These are phyloP conservation scores for Imleria badia DNA, from an alignment of 768 basidiomycete species.

Conservation along the genomic window DNA sequence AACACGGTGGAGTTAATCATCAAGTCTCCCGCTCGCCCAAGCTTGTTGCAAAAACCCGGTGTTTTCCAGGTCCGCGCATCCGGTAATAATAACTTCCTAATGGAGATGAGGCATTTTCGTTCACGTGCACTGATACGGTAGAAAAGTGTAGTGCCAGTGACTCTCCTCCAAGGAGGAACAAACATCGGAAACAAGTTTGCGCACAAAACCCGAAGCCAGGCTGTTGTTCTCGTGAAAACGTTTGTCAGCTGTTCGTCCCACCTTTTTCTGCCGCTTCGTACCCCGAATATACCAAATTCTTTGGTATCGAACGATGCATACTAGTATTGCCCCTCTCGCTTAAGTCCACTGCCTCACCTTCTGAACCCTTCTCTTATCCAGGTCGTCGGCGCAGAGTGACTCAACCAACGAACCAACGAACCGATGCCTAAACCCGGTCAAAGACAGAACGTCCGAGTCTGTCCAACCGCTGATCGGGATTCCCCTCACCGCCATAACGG, in stretches of 20 bases:
- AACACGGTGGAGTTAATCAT: constrained; percentile 6
- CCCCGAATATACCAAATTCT: background rate
- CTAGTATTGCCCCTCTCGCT: background rate
- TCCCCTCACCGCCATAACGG: constrained; percentile 1
- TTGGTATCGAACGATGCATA: background rate
- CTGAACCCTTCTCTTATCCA: background rate
- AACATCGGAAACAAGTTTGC: background rate
- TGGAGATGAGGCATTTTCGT: background rate
- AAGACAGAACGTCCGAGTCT: background rate
- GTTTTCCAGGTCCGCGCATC: constrained; percentile 15
- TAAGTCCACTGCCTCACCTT: background rate
- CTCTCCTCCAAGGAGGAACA: too few species aligned
- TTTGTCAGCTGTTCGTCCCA: background rate
- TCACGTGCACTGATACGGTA: background rate
- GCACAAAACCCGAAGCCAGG: background rate
- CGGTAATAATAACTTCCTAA: constrained; percentile 11
- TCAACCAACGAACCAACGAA: background rate
- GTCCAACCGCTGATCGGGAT: constrained; percentile 4
- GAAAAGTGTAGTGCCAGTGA: background rate
- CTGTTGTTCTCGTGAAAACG: background rate
- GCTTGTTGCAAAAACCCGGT: background rate
- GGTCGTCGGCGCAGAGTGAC: background rate
- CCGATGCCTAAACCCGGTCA: background rate
- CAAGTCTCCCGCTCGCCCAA: background rate
- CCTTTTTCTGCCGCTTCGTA: background rate